Evolutionary conservation across 1,139 yeast genomes (phyloP), one percentile per base, ranked within the genome.

Genomic region (Pichia sp.): DNA sequence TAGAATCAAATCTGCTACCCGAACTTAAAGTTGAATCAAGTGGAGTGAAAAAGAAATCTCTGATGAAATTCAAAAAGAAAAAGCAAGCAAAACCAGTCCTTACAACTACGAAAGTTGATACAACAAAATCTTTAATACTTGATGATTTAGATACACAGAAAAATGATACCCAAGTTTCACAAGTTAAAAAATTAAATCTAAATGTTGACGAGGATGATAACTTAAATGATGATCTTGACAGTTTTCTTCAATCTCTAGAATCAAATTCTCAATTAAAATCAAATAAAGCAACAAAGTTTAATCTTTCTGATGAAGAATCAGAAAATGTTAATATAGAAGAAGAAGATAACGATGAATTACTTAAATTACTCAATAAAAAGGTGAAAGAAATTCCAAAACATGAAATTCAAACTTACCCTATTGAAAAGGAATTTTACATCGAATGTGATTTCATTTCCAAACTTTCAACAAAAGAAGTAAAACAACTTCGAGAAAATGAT

Each of bases 361-460:
- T 50, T 25, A 42, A 41, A 4, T 38, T 51, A 5, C 48, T 50
- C 17, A 53, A 46, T 15, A 52, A 47, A 15, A 56, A 56, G 28
- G 58, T 58, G 17, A 59, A 43, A 74, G 77, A 48, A 77, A 79
- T 60, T 47, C 72, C 35, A 49, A 59, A 44, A 60, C 75, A 38
- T 59, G 46, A 48, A 4, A 47, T 49, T 5, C 48, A 68, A 8
- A 70, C 78, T 42, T 70, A 66, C 31, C 71, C 78, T 1, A 78
- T 89, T 53, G 56, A 74, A 14, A 85, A 81, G 54, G 51, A 63
- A 12, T 82, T 89, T 51, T 84, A 85, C 52, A 64, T 64, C 2
- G 89, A 81, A 50, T 74, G 84, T 1, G 69, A 67, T n/a, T 80
- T 79, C 35, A 54, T 81, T 2, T 56, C 62, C 19, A 52, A 55